These are phyloP conservation scores for Melastoma malabathricum DNA, from an alignment of 345 rosid genomes.

Conservation along the genomic window DNA sequence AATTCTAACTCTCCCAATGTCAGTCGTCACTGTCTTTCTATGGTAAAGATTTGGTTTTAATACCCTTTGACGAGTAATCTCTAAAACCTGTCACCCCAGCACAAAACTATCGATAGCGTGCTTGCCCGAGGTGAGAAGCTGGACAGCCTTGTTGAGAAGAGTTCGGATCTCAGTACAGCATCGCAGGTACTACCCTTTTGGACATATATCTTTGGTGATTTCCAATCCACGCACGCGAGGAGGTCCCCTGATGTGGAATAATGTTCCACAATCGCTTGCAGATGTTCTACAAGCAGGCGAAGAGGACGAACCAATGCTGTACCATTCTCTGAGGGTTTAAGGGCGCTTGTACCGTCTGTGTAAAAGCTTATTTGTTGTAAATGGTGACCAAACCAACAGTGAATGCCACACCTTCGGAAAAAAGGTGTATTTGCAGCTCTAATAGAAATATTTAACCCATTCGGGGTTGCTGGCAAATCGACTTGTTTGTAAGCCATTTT, in stretches of 20 bases:
- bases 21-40: no score
- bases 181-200: constrained; percentile 48
- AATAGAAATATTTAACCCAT: no score
- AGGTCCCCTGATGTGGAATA: neutral
- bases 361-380: no score
- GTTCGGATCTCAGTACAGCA: constrained; percentile 90
- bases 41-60: no score
- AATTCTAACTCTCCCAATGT: no score
- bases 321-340: constrained; percentile 45
- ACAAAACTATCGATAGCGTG: constrained; percentile 92
- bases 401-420: no score
- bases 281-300: constrained; percentile 98
- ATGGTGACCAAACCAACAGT: no score
- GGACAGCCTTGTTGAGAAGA: constrained; percentile 94
- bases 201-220: neutral
- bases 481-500: no score
- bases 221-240: neutral
- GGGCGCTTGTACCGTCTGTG: no score
- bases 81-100: constrained; percentile 23
- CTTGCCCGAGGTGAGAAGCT: constrained; percentile 92
- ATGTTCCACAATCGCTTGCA: constrained; percentile 19
- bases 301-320: constrained; percentile 87
- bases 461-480: no score
- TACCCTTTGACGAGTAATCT: no score
- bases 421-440: no score